Evolutionary conservation across 768 basidiomycete species (phyloP), one percentile per base, ranked within the genome.

Genomic region (Clitopilus hobsonii): DNA sequence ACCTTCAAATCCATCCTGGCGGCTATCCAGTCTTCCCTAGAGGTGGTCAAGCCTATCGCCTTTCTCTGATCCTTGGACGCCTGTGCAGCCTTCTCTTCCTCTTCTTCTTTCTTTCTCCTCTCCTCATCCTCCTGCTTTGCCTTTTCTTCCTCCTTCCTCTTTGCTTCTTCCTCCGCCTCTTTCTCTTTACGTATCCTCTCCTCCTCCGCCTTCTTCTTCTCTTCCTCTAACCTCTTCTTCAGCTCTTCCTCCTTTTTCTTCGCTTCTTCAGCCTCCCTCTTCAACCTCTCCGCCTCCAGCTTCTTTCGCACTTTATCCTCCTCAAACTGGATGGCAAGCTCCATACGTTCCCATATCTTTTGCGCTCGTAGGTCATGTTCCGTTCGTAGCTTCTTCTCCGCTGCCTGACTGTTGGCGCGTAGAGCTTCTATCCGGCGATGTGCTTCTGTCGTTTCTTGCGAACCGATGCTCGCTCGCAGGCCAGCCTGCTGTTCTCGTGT

Each of bases 1-100:
- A 86, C 89, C 72, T 73, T 73, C 27, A 90, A 71, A 30, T 70
- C 73, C 24, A 69, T 66, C 18, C 87, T 78, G 7, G 82, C 84
- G 26, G 73, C 67, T 38, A 67, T 60, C 89, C 89, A 91, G 61
- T 92, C 88, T 18, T 85, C 82, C 32, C 76, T 74, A 10, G 83
- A 73, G 0, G 78, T 77, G 1, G 75, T 73, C 65, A 88, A 67
- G 10, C 83, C 86, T 13, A 85, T 55, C 20, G 60, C 63, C 52
- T 74, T 70, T 55, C 79, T 69, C 52, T 67, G 69, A 55, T 72
- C 70, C 53, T 65, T 65, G 57, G 75, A 74, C 54, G 68, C 71
- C 24, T 67, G 62, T 55, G 27, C 25, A 45, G 41, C 41, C 22
- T 45, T 4, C 41, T 45, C 41, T 45, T 45, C 24, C 66, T 56